Evolutionary conservation across 192 early-diverging fungal genomes (phyloP), one percentile per base, ranked within the genome.

Genomic region (Coemansia sp.): DNA sequence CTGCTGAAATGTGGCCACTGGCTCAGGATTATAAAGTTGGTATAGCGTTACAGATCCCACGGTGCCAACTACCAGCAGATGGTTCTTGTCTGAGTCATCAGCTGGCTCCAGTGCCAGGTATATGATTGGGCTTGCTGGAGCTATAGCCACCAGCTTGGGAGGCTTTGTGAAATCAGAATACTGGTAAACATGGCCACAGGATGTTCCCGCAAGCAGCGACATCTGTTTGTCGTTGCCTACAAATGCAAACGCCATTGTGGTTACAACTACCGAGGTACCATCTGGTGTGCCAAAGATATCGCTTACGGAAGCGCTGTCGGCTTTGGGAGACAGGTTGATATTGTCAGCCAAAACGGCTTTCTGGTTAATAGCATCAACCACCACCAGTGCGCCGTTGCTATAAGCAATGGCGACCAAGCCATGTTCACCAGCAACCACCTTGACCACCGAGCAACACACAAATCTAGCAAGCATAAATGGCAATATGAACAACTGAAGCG

Each of bases 381-480:
- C 66, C 6, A 65, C 72, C 6, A 76, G n/a, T 5, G 50, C 51
- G 3, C 72, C 72, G 31, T 58, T 44, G 26, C 49, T 45, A 41
- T 69, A 76, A 0, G 44, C 40, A 16, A 65, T 28, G 0, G 62
- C 72, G 12, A 56, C 46, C 17, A 62, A 44, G 7, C 72, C 72
- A 21, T 65, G 58, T 14, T 42, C 43, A 10, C 62, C 45, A 11
- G 52, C 36, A 20, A 53, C 54, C 7, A 45, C 51, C n/a, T 43
- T 34, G 18, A 39, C 21, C 20, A 69, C 40, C 6, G 41, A 26
- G 10, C 62, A 40, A 21, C 41, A 41, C 31, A 43, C 60, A 41
- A 76, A 69, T 10, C 72, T 53, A 0, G 54, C 53, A 38, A 76
- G 40, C 66, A 76, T 69, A 47, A 69, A 69, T n/a, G 72, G 72